Evolutionary conservation across 306 rosid species (phyloP), one percentile per base, ranked within the genome.

Genomic region (Hippophae tibetana): DNA sequence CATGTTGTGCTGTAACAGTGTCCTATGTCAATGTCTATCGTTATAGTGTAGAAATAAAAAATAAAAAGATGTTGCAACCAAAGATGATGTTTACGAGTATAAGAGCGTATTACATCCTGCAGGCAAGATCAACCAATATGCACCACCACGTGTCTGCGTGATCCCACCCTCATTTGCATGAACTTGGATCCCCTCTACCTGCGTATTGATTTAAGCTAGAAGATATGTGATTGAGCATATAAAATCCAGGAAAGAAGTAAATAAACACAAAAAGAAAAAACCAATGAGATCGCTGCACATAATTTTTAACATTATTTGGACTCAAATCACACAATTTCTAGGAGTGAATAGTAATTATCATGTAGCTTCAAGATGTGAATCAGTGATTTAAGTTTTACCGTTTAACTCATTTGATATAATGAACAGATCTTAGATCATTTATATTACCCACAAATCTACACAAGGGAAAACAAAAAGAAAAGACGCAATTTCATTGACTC

Each of bases 171-270:
- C 89, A 67, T 80, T 68, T 13, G 79, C 86, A 26, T 83, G 79
- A 72, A 83, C 89, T 75, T 80, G 82, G 38, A 84, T 84, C 65
- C 90, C 90, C 74, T 84, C 87, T 44, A 84, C 86, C 90, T 84
- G 76, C 73, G 58, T 18, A 77, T 42, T 43, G 54, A 25, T 25
- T 42, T 40, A 27, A 9, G 47, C 58, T 51, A 74, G 62, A 13
- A 42, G 26, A 40, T 11, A n/a, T n/a, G 52, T 13, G 52, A 53
- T 42, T 31, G 8, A 13, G 13, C 27, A 43, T 31, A 31, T 31
- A 2, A 31, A 31, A 31, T 31, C 38, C 38, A 31, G 38, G 38
- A 31, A 31, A 31, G 38, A 2, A 31, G 2, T 2, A 31, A 31
- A 31, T 31, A 31, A 31, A 31, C 5, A 2, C 5, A 2, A 1